Conservation (phyloP, 805 yeast species). For the Candida easanensis region DNA sequence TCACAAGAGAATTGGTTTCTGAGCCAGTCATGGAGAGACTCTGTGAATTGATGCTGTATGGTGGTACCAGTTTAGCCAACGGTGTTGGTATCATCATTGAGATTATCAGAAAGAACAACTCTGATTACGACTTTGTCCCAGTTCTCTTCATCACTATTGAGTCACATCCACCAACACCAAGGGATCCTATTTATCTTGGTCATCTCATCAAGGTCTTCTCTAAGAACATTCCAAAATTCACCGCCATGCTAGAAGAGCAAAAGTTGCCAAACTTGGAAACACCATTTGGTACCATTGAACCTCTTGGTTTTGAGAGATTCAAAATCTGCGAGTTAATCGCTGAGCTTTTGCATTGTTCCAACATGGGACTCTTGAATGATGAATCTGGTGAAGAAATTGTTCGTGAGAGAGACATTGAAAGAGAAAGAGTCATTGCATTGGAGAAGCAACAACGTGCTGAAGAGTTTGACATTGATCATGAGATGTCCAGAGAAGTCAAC, state of each 20-base stretch:
- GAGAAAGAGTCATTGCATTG: constrained; percentile 48
- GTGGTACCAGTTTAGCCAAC: constrained; percentile 86
- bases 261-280: constrained; percentile 44
- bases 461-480: constrained; percentile 33
- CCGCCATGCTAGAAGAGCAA: constrained; percentile 50
- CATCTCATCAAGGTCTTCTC: constrained; percentile 78
- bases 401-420: constrained; percentile 61
- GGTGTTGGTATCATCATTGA: constrained; percentile 96
- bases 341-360: constrained; percentile 94
- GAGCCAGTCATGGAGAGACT: constrained; percentile 62
- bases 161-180: constrained; percentile 86
- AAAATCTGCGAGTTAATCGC: constrained; percentile 91
- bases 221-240: constrained; percentile 66
- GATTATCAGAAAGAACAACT: constrained; percentile 89
- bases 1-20: constrained; percentile 87
- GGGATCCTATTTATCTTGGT: constrained; percentile 93
- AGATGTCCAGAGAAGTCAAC: constrained; percentile 30
- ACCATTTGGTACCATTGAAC: constrained; percentile 65
- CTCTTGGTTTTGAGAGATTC: constrained; percentile 88
- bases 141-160: constrained; percentile 79
- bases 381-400: constrained; percentile 67
- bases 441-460: constrained; percentile 27
- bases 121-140: constrained; percentile 90
- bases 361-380: constrained; percentile 88
- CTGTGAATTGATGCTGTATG: constrained; percentile 72